phyloP scores from a whole-genome alignment of 2,329 filamentous ascomycete genomes.

The Colletotrichum trifolii region DNA sequence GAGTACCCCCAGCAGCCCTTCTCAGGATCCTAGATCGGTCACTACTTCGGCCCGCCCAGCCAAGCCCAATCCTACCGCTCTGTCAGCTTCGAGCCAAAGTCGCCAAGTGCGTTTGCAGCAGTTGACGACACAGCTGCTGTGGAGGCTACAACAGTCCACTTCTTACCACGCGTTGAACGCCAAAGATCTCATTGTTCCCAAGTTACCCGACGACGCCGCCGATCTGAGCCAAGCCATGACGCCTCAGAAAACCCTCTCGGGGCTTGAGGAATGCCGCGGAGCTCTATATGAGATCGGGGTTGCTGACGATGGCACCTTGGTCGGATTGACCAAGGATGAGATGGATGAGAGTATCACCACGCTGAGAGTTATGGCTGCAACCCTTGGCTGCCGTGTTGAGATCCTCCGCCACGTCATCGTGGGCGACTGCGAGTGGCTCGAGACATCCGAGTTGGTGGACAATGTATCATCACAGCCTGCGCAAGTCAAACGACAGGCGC shows the following conservation, averaged over 20 bases:
- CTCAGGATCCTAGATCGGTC: conserved; percentile 41
- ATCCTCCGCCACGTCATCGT: conserved; percentile 85
- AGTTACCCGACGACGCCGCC: conserved; percentile 73
- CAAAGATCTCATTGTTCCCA: conserved; percentile 78
- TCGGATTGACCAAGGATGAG: conserved; percentile 90
- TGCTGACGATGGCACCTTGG: conserved; percentile 90
- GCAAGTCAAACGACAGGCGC: conserved; percentile 52
- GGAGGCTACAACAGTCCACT: conserved; percentile 94
- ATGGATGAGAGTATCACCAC: conserved; percentile 91
- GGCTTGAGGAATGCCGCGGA: conserved; percentile 91
- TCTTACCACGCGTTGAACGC: conserved; percentile 87
- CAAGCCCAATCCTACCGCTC: conserved; percentile 19
- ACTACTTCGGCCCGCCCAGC: conserved; percentile 36
- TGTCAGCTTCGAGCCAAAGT: conserved; percentile 68
- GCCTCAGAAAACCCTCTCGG: conserved; percentile 73
- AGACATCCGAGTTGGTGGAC: conserved; percentile 50
- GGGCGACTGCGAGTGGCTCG: conserved; percentile 82
- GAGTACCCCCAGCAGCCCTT: conserved; percentile 64
- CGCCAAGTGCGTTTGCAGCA: conserved; percentile 89
- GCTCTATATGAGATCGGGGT: conserved; percentile 97
- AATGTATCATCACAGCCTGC: conserved; percentile 39
- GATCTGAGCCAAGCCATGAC: conserved; percentile 59
- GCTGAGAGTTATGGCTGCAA: conserved; percentile 89
- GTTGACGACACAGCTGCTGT: conserved; percentile 92
- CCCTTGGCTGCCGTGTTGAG: conserved; percentile 86